A percentile compares a stretch with the other conserved stretches of the same genome.
Conservation (phyloP, 192 early-diverging fungal genomes). For the Coemansia sp. region DNA sequence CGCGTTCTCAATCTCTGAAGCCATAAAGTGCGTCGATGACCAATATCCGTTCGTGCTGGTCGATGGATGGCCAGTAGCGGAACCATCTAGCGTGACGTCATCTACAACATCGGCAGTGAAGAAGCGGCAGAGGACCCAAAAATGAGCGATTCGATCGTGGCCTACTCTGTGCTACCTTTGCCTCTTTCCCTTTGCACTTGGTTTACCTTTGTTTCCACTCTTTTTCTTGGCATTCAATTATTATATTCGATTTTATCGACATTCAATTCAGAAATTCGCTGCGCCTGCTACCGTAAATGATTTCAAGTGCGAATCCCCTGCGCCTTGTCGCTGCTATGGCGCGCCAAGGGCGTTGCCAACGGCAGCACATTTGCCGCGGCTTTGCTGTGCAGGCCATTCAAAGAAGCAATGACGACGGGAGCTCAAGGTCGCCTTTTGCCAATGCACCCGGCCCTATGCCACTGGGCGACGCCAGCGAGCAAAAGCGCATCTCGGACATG, state of each 20-base stretch:
- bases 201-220: too few relatives aligned
- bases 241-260: too few relatives aligned
- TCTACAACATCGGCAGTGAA: neutral
- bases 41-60: constrained; percentile 6
- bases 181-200: neutral
- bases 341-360: too few relatives aligned
- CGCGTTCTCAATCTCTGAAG: constrained; percentile 14
- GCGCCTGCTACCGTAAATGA: too few relatives aligned
- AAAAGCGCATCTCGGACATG: constrained; percentile 59
- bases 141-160: neutral
- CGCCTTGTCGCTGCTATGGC: too few relatives aligned
- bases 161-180: neutral
- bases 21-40: constrained; percentile 28
- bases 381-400: too few relatives aligned
- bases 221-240: neutral
- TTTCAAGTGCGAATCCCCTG: too few relatives aligned
- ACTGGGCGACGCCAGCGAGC: constrained; percentile 58
- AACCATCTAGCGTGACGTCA: constrained; percentile 3
- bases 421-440: constrained; percentile 23
- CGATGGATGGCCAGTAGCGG: constrained; percentile 17
- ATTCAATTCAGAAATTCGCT: too few relatives aligned
- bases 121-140: too few relatives aligned
- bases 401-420: neutral
- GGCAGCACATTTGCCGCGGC: too few relatives aligned
- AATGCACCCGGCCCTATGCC: constrained; percentile 58